phyloP scores from a whole-genome alignment of 441 rosid species.

The Populus hybrid region DNA sequence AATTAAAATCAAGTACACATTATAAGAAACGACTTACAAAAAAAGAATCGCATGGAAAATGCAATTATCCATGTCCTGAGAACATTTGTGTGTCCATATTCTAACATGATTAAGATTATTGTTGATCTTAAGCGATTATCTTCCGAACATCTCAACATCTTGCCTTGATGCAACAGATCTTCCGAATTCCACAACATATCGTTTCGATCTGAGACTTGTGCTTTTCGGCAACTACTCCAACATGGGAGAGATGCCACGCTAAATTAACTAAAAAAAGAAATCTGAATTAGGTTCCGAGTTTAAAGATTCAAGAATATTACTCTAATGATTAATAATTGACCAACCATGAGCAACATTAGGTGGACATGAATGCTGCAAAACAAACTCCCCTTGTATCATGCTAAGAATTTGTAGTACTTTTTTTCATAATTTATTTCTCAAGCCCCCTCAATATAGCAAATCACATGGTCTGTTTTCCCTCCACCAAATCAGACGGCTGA shows the following conservation, averaged over 20 bases:
- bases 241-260: not conserved
- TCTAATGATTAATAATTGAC: not conserved
- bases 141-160: not conserved
- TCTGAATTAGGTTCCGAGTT: not conserved
- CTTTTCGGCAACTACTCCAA: not conserved
- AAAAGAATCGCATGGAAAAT: not conserved
- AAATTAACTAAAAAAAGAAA: no score
- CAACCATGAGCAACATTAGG: not conserved
- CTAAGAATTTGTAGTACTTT: conserved; percentile 1
- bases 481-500: conserved; percentile 40
- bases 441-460: conserved; percentile 37
- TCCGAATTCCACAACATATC: not conserved
- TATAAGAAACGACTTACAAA: no score
- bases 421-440: conserved; percentile 15
- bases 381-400: conserved; percentile 18
- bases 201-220: not conserved
- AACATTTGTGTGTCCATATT: not conserved
- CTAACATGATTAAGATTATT: not conserved
- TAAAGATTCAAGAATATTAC: not conserved
- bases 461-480: conserved; percentile 52
- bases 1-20: not conserved
- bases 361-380: conserved; percentile 6
- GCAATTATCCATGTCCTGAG: not conserved
- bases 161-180: no score
- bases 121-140: not conserved